Evolutionary conservation across 306 rosid genomes (phyloP), one percentile per base, ranked within the genome.

Genomic region (Cucumis melo): DNA sequence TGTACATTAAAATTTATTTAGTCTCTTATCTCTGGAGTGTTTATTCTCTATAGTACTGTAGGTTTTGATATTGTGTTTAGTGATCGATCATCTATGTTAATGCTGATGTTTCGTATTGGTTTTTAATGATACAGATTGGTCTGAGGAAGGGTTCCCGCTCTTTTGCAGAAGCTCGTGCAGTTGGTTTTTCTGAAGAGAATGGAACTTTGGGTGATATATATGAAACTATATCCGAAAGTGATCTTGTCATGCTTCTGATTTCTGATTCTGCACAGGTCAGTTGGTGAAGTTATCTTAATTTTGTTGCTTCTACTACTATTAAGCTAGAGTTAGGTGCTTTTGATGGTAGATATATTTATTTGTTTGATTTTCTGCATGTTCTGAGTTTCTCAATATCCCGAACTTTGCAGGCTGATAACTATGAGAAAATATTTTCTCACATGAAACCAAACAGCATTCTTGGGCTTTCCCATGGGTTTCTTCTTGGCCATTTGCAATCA

Each of bases 381-480:
- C 20, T 48, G 13, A 58, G 24, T 16, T 67, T 44, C 48, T 23
- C 5, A 77, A 64, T 8, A 14, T 67, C 23, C 44, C 50, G 79
- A 19, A 29, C 59, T 48, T 75, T 84, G 73, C 93, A 94, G 99
- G 99, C 99, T 0, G 99, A 94, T 80, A 94, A 92, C 78, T 90
- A 89, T 77, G 93, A 86, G 78, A 89, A 90, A 78, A 59, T 95
- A 80, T 90, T 95, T 48, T 88, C 96, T 16, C 81, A 85, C 87
- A 89, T 95, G 98, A 95, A 92, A 82, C 99, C 99, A 36, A 90
- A 89, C 81, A 87, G 98, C 85, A 87, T 95, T 44, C 98, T 95
- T 75, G 99, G 99, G 83, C 89, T 95, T 81, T 95, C 98, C 81
- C 99, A 95, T 71, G 99, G 99, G 54, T 95, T 95, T 78, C 99